Base-by-base conservation (phyloP, 176 grass and related monocot genomes). In the Triticum turgidum region DNA sequence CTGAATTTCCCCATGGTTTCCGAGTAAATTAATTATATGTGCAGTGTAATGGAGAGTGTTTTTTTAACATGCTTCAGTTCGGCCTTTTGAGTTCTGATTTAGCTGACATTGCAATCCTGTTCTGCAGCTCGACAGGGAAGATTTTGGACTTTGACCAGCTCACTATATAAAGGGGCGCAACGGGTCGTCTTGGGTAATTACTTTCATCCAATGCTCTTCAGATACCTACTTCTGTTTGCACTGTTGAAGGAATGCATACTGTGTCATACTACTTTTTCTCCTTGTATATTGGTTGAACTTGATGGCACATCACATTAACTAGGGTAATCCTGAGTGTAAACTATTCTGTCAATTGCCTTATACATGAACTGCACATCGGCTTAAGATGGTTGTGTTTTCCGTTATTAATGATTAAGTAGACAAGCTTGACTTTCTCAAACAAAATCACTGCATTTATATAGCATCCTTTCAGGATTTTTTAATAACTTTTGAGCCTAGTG, bases 91-190 rank as follows among this genome's bases (percentile, higher is more conserved):
- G 13, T 39, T 66, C 25, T 52, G 11, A 77, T 85, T 65, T 68
- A 3, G 6, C 38, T 39, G 38, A 49, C 17, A 32, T 32, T 68
- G 41, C 45, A 1, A 62, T 71, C 79, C 27, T 83, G 9, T 73
- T 49, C 39, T 80, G 41, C 87, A 93, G 91, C 94, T 93, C 91
- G 94, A 84, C 91, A 96, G 79, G 91, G 93, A 76, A 89, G 94
- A 73, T 96, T 96, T 73, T 88, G 91, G 90, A 96, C 91, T 65
- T 87, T 96, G 64, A 96, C 94, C n/a, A 96, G 91, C 69, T 96
- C 87, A 38, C 93, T 91, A 47, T 96, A 93, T 41, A 93, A 91
- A 93, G 35, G 94, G 77, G 94, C 94, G 24, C 94, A 96, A 78
- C 91, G 94, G 7, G 84, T 96, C 64, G 88, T 96, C 38, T 91